Evolutionary conservation across 169 alveolate species (phyloP), one percentile per base, ranked within the genome.

Genomic region (Toxoplasma gondii): DNA sequence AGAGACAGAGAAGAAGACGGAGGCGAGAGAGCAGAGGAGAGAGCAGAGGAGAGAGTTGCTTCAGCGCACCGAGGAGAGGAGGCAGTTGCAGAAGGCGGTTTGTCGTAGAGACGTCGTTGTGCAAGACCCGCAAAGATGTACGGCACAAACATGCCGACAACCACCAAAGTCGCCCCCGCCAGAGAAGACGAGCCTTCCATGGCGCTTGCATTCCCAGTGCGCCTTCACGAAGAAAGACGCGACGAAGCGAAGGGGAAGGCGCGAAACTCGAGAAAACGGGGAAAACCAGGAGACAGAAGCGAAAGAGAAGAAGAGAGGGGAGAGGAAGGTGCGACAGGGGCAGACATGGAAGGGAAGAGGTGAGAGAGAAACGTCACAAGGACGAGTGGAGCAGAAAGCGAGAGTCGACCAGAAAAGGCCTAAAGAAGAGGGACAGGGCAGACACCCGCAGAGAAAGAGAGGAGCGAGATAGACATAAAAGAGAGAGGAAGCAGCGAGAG

Each of bases 81-180:
- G 83, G 27, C 39, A 34, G 83, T 16, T 12, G 38, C 16, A 22
- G 38, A 22, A 69, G 19, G 34, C 39, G 86, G 45, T 16, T 17
- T n/a, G 86, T 38, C 86, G 45, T 78, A 78, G 10, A 78, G 86
- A 17, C 86, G 39, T 31, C 86, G 39, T n/a, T 78, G 86, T 1
- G 86, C 86, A 45, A 78, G 86, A 10, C 86, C 86, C n/a, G 86
- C 2, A 78, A 78, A 78, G 10, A 78, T 19, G 45, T 78, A 78
- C 22, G 86, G 86, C n/a, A 78, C 39, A 19, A 78, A 78, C 86
- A 78, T 78, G 19, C 86, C 86, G 10, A 64, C 7, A 7, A 64
- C 74, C 24, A 27, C n/a, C 74, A 27, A 16, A 16, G 74, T 31
- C 9, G n/a, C 74, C 29, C 24, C 5, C n/a, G 31, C 34, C n/a